These are phyloP conservation scores for Zygosaccharomyces pseudobailii DNA, from an alignment of 1,139 yeast genomes.

Conservation along the genomic window DNA sequence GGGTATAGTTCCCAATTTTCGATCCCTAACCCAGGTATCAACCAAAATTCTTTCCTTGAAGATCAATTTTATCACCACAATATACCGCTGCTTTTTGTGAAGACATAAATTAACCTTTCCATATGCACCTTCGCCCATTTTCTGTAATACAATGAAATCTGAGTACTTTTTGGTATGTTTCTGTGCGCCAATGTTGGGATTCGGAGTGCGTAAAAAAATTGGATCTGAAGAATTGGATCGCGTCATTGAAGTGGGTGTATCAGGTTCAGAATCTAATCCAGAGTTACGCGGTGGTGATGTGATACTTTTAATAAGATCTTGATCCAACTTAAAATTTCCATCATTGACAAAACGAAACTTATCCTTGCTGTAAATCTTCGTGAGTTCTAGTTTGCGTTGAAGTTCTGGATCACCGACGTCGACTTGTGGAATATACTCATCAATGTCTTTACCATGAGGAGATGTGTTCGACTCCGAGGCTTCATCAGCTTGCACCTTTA, in stretches of 20 bases:
- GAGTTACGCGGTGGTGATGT: conserved; percentile 17
- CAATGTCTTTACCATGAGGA: conserved; percentile 2
- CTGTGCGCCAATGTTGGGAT: conserved; percentile 45
- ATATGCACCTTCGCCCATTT: conserved; percentile 95
- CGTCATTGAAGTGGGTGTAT: conserved; percentile 1
- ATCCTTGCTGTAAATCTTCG: conserved; percentile 27
- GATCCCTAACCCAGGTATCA: conserved; percentile 95
- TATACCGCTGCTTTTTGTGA: conserved; percentile 52
- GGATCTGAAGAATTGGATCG: conserved; percentile 6
- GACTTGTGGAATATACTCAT: background rate
- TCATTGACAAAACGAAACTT: conserved; percentile 30
- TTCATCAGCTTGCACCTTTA: background rate
- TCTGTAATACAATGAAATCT: conserved; percentile 66
- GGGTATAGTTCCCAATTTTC: conserved; percentile 87
- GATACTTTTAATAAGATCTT: conserved; percentile 24
- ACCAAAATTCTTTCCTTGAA: conserved; percentile 89
- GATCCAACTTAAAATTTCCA: conserved; percentile 29
- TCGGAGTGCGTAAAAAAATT: conserved; percentile 18
- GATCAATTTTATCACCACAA: conserved; percentile 79
- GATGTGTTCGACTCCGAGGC: background rate
- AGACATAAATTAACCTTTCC: conserved; percentile 84
- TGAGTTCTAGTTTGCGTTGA: conserved; percentile 21
- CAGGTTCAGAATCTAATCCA: conserved; percentile 3
- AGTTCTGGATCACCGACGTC: conserved; percentile 20
- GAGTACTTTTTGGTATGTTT: conserved; percentile 62